Conservation (phyloP, 2,329 filamentous ascomycete species). For the Tolypocladium guangdongense region DNA sequence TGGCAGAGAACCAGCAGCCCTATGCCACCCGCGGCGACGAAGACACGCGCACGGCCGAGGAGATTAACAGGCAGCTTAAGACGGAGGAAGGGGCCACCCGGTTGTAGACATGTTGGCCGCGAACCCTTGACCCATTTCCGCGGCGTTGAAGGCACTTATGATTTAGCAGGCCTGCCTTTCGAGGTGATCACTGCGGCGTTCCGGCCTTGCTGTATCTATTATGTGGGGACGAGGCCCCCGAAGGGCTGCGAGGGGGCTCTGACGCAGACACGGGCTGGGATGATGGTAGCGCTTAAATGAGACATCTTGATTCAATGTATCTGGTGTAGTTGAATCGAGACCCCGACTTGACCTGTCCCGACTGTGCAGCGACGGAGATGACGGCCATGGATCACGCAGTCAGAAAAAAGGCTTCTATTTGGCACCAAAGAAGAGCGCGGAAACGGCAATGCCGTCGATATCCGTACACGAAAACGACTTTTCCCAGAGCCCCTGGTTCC, state of each 20-base stretch:
- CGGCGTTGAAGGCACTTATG: slow-evolving; percentile 2
- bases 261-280: not conserved
- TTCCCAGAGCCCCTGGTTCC: not conserved
- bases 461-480: not conserved
- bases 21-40: slow-evolving; percentile 25
- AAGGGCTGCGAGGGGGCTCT: not conserved
- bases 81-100: slow-evolving; percentile 18
- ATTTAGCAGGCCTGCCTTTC: not conserved
- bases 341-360: not conserved
- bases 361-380: not conserved
- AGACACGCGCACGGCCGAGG: slow-evolving; percentile 37
- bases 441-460: not conserved
- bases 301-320: not conserved
- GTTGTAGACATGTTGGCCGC: slow-evolving; percentile 7
- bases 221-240: not conserved
- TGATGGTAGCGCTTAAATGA: not conserved
- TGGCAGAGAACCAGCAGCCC: slow-evolving; percentile 22
- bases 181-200: not conserved
- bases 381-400: not conserved
- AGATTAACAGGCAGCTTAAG: slow-evolving; percentile 44
- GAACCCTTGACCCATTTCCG: not conserved
- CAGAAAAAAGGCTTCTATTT: not conserved
- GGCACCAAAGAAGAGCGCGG: not conserved
- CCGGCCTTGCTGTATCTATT: not conserved
- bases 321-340: no score